Base-by-base conservation (phyloP, 2,329 filamentous ascomycete genomes). In the Proliferodiscus dingleyae region DNA sequence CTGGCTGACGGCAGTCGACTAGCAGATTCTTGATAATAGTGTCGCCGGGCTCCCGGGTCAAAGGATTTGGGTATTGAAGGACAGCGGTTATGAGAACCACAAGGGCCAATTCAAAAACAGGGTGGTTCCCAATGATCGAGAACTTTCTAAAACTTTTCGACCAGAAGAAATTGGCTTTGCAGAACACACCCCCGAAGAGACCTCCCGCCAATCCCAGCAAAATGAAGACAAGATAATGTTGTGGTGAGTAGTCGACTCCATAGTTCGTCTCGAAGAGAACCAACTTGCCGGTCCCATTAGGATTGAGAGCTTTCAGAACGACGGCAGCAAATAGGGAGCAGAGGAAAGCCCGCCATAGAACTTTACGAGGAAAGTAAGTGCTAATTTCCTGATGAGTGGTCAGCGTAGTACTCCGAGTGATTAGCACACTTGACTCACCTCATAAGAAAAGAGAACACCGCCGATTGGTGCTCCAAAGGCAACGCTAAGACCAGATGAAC, bases 401-500 rank as follows among this genome's bases (percentile, higher is more conserved):
- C 39, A 39, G 16, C 3, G 16, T 22, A 18, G 11, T 22, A 9
- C 34, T 3, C 13, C 4, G 4, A 9, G 23, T 22, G 4, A 34
- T 16, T n/a, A 9, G 9, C 19, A 18, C 5, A 34, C 5, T 24
- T 37, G 11, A 45, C 50, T 39, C 47, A 63, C 61, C 58, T 77
- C 74, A 45, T 80, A 80, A 36, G 71, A 74, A 59, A 82, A 82
- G 3, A 81, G 63, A 0, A 81, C 77, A 7, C 77, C 77, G 1
- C 78, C 78, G 41, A 81, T 80, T 0, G 77, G 78, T 11, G 77
- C 77, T 6, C 78, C 77, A 52, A 81, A 81, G 0, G 77, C 77
- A 1, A 81, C 77, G 24, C 72, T 75, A 21, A 81, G 53, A 1
- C 77, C 78, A 11, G 74, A 65, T 1, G 76, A 75, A 51, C 75